These are phyloP conservation scores for Poa pratensis DNA, from an alignment of 176 grass and related monocot species.

Conservation along the genomic window DNA sequence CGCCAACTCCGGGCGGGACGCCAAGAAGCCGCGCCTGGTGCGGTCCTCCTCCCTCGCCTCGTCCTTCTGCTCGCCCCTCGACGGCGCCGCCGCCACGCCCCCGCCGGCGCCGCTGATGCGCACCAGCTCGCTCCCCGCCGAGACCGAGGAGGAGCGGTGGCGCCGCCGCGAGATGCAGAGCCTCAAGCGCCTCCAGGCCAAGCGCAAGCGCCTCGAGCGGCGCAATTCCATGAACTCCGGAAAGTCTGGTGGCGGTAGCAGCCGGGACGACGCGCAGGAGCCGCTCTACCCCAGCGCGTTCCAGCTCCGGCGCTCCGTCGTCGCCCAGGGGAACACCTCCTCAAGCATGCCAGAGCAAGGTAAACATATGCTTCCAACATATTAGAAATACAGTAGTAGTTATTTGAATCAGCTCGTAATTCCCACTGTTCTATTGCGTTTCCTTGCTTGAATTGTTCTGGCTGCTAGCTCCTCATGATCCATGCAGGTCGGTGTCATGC, in stretches of 20 bases:
- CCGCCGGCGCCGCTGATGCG: constrained; percentile 50
- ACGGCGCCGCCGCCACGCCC: constrained; percentile 21
- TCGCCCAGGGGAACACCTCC: constrained; percentile 48
- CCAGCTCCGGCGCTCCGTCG: constrained; percentile 53
- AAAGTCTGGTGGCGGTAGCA: background rate
- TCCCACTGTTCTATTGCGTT: constrained; percentile 25
- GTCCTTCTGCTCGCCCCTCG: constrained; percentile 53
- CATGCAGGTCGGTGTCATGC: constrained; percentile 19
- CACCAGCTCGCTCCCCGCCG: constrained; percentile 76
- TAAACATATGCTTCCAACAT: background rate
- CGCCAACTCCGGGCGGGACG: constrained; percentile 58
- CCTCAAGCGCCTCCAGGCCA: constrained; percentile 75
- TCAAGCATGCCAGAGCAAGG: constrained; percentile 50
- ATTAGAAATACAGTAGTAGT: background rate
- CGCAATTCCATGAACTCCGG: constrained; percentile 75
- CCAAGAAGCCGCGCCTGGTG: constrained; percentile 52
- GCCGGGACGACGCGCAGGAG: constrained; percentile 42
- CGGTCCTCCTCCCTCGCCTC: constrained; percentile 79
- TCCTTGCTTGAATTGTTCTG: background rate
- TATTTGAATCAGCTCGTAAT: background rate
- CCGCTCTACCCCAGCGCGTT: constrained; percentile 32
- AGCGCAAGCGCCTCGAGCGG: constrained; percentile 84
- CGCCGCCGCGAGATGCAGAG: constrained; percentile 75
- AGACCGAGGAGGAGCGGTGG: constrained; percentile 62
- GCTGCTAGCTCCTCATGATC: background rate